Percentiles rank a stretch among this genome's conserved stretches.
Evolutionary conservation across 2,329 filamentous ascomycete species (phyloP).

Genomic region (Bipolaris bicolor): DNA sequence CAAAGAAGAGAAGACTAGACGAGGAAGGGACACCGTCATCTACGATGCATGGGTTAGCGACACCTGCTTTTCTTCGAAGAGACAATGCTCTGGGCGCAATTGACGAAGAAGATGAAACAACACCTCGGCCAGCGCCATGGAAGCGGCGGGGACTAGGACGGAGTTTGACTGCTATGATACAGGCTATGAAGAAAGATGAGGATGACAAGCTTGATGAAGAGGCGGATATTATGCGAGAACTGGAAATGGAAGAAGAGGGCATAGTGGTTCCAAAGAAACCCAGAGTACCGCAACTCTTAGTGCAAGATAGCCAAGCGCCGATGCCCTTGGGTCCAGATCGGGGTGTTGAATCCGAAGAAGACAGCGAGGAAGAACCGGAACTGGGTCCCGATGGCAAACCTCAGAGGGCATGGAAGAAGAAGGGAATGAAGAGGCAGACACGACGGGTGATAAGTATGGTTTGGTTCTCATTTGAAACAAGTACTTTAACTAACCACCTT

Average conservation of each 20-base stretch:
- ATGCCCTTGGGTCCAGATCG: conserved; percentile 56
- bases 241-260: conserved; percentile 59
- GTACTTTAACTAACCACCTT: conserved; percentile 24
- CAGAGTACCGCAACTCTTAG: conserved; percentile 44
- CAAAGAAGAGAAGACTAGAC: conserved; percentile 56
- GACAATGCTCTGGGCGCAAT: conserved; percentile 59
- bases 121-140: conserved; percentile 49
- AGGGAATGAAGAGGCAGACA: conserved; percentile 81
- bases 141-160: conserved; percentile 61
- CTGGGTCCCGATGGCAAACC: conserved; percentile 64
- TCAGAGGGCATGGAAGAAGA: conserved; percentile 76
- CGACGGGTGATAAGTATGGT: conserved; percentile 64
- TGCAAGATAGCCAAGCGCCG: conserved; percentile 52
- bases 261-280: conserved; percentile 31
- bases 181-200: conserved; percentile 67
- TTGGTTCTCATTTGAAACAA: not conserved
- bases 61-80: conserved; percentile 72
- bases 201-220: conserved; percentile 68
- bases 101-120: conserved; percentile 58
- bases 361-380: conserved; percentile 53
- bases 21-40: conserved; percentile 47
- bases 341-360: conserved; percentile 63
- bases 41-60: conserved; percentile 60
- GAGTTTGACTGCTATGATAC: conserved; percentile 76
- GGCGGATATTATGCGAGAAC: conserved; percentile 73